Base-by-base conservation (phyloP, 2,329 filamentous ascomycete species). In the Cordyceps militaris region DNA sequence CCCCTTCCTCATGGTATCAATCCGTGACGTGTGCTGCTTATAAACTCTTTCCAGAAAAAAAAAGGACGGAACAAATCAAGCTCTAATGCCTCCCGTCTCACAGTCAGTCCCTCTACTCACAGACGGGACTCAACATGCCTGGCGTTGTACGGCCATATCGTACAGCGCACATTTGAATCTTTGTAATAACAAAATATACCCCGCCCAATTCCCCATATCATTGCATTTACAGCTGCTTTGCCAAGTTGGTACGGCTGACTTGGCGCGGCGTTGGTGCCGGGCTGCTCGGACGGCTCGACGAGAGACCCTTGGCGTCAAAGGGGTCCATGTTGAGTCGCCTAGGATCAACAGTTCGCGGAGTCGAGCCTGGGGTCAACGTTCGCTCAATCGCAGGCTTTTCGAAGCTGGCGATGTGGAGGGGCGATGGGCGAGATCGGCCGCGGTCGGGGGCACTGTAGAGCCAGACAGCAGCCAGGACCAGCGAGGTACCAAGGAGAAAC, bases 381-480 rank as follows among this genome's bases (percentile, higher is more conserved):
- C 67, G 71, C 57, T 83, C 83, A 42, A 85, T 80, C 13, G 79
- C 79, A 2, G 84, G 83, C 73, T 96, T 94, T 69, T 96, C 91
- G 66, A 88, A 91, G 62, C 77, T 83, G 48, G 86, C 86, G 60
- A 92, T 85, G 62, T 75, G 81, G 65, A 90, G 84, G 0, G 87
- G 83, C 0, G 83, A 76, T 23, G 89, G 84, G 16, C 85, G 82
- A 43, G 64, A 65, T 7, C 64, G 60, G 56, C 81, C 78, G 21
- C 79, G 75, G 61, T 91, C 83, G 1, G 84, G 80, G 6, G 81
- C 80, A 60, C 84, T 91, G 76, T 96, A 97, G 16, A 97, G 78
- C 69, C 91, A 97, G 2, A 91, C 95, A 3, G 92, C 87, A 43
- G 83, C 79, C 1, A 97, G 75, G 9, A 97, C 92, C 50, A 94